Conservation (phyloP, 257 asterid genomes). For the Solanum sitiens region DNA sequence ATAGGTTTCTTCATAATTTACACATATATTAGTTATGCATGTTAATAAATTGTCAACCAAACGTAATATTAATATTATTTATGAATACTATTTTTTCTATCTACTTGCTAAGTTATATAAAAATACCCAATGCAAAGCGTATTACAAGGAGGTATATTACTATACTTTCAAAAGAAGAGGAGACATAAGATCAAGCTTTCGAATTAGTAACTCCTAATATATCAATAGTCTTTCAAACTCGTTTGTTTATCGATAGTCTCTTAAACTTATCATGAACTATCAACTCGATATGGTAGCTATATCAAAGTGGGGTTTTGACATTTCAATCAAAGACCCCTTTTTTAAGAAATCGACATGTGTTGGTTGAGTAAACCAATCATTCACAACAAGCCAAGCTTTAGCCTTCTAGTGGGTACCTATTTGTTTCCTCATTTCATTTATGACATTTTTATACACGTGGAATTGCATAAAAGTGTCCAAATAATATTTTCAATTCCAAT, state of each 20-base stretch:
- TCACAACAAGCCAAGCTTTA: neutral
- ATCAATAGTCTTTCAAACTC: neutral
- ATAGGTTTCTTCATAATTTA: neutral
- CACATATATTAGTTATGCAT: neutral
- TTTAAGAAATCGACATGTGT: neutral
- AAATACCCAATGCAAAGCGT: neutral
- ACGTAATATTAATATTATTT: too few relatives aligned
- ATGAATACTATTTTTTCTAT: neutral
- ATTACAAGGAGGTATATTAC: neutral
- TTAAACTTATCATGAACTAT: neutral
- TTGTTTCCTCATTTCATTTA: neutral
- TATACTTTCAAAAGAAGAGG: too few relatives aligned
- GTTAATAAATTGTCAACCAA: too few relatives aligned
- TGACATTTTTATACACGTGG: slow-evolving; percentile 18
- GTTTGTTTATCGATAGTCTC: neutral
- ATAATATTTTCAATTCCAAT: neutral
- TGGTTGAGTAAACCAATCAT: neutral
- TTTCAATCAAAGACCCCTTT: neutral
- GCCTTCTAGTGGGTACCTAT: neutral
- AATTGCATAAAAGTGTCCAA: neutral
- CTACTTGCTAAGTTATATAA: neutral
- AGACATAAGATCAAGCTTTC: too few relatives aligned
- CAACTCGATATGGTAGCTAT: neutral
- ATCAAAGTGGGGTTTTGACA: neutral
- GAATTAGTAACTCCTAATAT: neutral